Percentiles rank a stretch among this genome's conserved stretches.
phyloP scores from a whole-genome alignment of 441 rosid genomes.

The Populus tomentosa region DNA sequence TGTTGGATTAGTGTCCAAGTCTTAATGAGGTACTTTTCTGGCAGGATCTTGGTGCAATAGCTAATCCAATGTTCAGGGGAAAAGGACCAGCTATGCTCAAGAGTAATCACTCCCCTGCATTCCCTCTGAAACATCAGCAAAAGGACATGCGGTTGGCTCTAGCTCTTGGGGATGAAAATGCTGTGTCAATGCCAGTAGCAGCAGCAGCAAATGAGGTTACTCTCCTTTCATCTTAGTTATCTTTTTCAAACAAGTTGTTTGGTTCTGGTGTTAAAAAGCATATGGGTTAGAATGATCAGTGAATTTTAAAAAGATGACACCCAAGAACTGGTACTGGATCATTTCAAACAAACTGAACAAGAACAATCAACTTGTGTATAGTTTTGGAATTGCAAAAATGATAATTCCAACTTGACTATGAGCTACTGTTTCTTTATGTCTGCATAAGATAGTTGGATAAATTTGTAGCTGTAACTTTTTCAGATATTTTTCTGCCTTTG shows the following conservation, averaged over 20 bases:
- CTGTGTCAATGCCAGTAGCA: slow-evolving; percentile 85
- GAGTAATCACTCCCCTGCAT: slow-evolving; percentile 62
- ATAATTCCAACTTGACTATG: not conserved
- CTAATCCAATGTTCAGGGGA: slow-evolving; percentile 82
- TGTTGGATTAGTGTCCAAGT: not conserved
- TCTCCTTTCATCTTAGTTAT: slow-evolving; percentile 10
- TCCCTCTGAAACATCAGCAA: slow-evolving; percentile 94
- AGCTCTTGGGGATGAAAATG: slow-evolving; percentile 92
- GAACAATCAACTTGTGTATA: not conserved
- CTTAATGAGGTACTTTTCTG: slow-evolving; percentile 12
- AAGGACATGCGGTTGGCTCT: slow-evolving; percentile 94
- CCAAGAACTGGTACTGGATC: not conserved
- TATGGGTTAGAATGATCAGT: not conserved
- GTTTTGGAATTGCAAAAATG: not conserved
- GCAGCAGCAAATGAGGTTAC: slow-evolving; percentile 88
- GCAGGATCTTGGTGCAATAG: slow-evolving; percentile 76
- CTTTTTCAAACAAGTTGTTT: not conserved
- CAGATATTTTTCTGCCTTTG: not conserved
- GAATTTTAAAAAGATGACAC: not conserved
- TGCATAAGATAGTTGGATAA: not conserved
- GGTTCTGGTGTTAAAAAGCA: slow-evolving; percentile 18
- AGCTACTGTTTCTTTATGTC: not conserved
- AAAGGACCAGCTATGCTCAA: slow-evolving; percentile 85
- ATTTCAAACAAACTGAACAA: not conserved
- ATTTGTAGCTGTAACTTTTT: not conserved